These are phyloP conservation scores for Fragosphaeria purpurea DNA, from an alignment of 2,329 filamentous ascomycete species.

Conservation along the genomic window DNA sequence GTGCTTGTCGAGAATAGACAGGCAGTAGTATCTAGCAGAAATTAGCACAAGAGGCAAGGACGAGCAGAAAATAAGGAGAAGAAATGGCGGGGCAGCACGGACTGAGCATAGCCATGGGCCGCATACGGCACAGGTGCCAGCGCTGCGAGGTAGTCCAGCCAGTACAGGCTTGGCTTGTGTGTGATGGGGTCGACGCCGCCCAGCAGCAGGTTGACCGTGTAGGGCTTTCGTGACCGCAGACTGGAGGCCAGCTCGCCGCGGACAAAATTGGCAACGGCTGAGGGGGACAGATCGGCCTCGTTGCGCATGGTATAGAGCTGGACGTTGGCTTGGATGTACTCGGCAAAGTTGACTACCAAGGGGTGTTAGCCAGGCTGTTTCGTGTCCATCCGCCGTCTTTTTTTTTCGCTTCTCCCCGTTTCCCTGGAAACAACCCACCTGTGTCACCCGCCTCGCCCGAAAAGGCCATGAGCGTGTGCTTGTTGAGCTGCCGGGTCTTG, in stretches of 20 bases:
- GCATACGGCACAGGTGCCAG: slow-evolving; percentile 85
- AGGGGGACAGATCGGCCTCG: slow-evolving; percentile 80
- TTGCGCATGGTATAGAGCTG: slow-evolving; percentile 99
- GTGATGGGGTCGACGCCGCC: slow-evolving; percentile 90
- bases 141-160: slow-evolving; percentile 93
- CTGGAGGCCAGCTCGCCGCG: slow-evolving; percentile 86
- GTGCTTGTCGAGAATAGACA: slow-evolving; percentile 96
- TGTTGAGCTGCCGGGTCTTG: slow-evolving; percentile 89
- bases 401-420: too few species aligned
- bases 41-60: slow-evolving; percentile 15
- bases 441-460: slow-evolving; percentile 95
- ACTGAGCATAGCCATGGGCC: slow-evolving; percentile 96
- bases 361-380: slow-evolving; percentile 1
- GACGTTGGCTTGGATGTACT: slow-evolving; percentile 97
- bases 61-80: neutral
- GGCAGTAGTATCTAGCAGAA: slow-evolving; percentile 73
- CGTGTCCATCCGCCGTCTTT: too few species aligned
- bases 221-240: slow-evolving; percentile 83
- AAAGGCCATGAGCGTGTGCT: slow-evolving; percentile 90
- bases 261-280: slow-evolving; percentile 85
- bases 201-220: slow-evolving; percentile 92
- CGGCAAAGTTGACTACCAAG: slow-evolving; percentile 82
- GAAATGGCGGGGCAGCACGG: slow-evolving; percentile 27
- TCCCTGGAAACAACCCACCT: slow-evolving; percentile 34
- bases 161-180: slow-evolving; percentile 84